phyloP scores from a whole-genome alignment of 1,139 yeast genomes.

The Pichia sp. region DNA sequence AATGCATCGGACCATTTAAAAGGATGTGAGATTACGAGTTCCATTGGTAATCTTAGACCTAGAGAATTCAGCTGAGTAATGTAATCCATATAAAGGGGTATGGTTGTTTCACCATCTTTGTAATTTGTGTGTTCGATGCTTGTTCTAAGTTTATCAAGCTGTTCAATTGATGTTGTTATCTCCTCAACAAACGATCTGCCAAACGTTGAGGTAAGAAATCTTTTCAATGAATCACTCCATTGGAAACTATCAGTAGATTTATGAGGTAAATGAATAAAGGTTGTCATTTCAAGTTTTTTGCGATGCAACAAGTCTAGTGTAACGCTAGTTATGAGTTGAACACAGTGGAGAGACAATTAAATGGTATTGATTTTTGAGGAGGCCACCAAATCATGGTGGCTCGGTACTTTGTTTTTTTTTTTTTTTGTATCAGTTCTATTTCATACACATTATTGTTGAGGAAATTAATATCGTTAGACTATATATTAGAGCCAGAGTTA shows the following conservation, averaged over 20 bases:
- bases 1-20: slow-evolving; percentile 84
- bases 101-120: slow-evolving; percentile 34
- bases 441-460: too few species aligned
- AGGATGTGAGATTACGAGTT: slow-evolving; percentile 28
- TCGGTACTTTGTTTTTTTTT: too few species aligned
- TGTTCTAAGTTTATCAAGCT: slow-evolving; percentile 53
- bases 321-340: too few species aligned
- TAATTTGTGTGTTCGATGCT: slow-evolving; percentile 51
- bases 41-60: slow-evolving; percentile 67
- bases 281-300: slow-evolving; percentile 7
- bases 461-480: too few species aligned
- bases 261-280: slow-evolving; percentile 34
- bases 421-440: too few species aligned
- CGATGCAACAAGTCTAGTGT: neutral
- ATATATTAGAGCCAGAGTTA: too few species aligned
- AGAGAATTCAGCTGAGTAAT: slow-evolving; percentile 78
- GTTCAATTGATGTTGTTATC: slow-evolving; percentile 47
- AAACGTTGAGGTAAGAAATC: slow-evolving; percentile 54
- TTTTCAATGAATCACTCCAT: slow-evolving; percentile 58
- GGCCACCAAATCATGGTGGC: too few species aligned
- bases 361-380: too few species aligned
- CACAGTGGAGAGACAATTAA: too few species aligned
- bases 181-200: slow-evolving; percentile 45
- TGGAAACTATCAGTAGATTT: slow-evolving; percentile 57
- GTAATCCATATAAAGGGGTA: slow-evolving; percentile 58